Percentiles rank a stretch among this genome's conserved stretches.
Evolutionary conservation across 108 stramenopile genomes (phyloP).

Genomic region (Nannochloropsis gaditana): DNA sequence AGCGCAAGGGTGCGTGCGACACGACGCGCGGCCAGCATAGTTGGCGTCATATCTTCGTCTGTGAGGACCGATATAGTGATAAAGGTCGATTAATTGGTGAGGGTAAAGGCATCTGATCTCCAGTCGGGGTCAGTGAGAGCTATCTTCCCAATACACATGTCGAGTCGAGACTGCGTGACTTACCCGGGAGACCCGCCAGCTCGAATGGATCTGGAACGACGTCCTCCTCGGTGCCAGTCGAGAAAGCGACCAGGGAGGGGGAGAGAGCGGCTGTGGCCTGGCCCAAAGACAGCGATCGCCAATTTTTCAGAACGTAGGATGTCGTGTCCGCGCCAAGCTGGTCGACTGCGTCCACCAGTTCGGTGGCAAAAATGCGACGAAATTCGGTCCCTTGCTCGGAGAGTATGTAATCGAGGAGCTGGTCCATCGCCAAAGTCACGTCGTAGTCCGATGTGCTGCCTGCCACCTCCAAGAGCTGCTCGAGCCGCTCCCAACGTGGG

Average conservation of each 20-base stretch:
- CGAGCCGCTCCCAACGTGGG: conserved; percentile 79
- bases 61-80: neutral
- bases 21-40: conserved; percentile 29
- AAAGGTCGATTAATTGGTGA: too few relatives aligned
- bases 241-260: too few relatives aligned
- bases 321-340: conserved; percentile 39
- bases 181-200: too few relatives aligned
- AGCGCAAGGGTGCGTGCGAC: conserved; percentile 26
- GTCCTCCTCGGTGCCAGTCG: too few relatives aligned
- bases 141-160: too few relatives aligned
- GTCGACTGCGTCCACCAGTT: conserved; percentile 43
- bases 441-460: conserved; percentile 63
- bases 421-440: conserved; percentile 71
- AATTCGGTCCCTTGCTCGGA: conserved; percentile 64
- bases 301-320: conserved; percentile 25
- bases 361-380: conserved; percentile 25
- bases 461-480: conserved; percentile 76
- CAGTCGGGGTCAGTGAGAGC: too few relatives aligned
- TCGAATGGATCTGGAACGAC: too few relatives aligned
- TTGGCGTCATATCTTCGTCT: conserved; percentile 34
- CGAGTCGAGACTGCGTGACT: too few relatives aligned
- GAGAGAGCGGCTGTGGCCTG: neutral
- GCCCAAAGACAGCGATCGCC: conserved; percentile 25
- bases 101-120: too few relatives aligned
- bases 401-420: conserved; percentile 68